Base-by-base conservation (phyloP, 495 filamentous ascomycete species). In the Aspergillus coremiiformis region DNA sequence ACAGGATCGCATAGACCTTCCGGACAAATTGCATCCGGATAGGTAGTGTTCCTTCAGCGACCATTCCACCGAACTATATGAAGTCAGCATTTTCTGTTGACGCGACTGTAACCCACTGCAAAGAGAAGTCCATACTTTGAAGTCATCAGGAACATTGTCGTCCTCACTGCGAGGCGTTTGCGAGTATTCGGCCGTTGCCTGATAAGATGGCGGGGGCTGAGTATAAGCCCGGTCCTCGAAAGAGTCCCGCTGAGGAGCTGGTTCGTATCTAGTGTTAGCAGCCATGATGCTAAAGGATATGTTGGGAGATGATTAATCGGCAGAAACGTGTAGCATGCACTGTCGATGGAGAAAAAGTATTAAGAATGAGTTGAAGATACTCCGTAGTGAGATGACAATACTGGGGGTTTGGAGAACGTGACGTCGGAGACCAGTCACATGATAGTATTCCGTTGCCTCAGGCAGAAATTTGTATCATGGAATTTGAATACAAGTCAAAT, bases 1-100 rank as follows among this genome's bases (percentile, higher is more conserved):
- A 87, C 79, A 92, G 70, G 62, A 92, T 92, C 19, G 85, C 76
- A 68, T 92, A 90, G 51, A 90, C 87, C 71, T 99, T 99, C 63
- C 93, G 87, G 54, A 99, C 82, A 70, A 99, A 98, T 73, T 91
- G 87, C 83, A 96, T 95, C 54, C 93, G 86, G 67, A 98, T 96
- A 55, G 93, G 89, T 62, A 97, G 75, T 9, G 90, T 94, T 35
- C 85, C 94, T 72, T 96, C 94, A 52, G 92, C 81, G 45, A 97
- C 90, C 10, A 82, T 87, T 32, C 89, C 90, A 39, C 90, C 90
- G 62, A 92, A 97, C 84, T 90, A 57, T 23, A 17, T 56, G 45
- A 57, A 5, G 14, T 33, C 6, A 43, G 63, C 29, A 57, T 43
- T n/a, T 19, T 53, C 35, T 44, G n/a, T n/a, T n/a, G n/a, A n/a